Percentiles rank a stretch among this genome's conserved stretches.
Conservation (phyloP, 768 basidiomycete genomes). For the Royoungia palumana region DNA sequence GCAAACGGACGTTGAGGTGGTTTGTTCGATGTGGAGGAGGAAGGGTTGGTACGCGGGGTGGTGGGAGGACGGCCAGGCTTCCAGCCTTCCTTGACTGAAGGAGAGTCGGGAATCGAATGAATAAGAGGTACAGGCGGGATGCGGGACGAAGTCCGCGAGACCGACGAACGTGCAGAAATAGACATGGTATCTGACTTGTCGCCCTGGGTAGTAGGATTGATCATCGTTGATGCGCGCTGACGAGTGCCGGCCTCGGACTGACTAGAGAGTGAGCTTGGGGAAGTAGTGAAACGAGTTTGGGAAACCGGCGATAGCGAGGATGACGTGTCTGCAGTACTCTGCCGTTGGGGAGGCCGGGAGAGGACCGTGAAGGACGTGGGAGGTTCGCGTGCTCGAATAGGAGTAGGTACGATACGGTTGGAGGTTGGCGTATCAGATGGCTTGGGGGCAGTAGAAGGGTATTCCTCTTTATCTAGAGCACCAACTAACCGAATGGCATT, state of each 20-base stretch:
- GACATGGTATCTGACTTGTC: constrained; percentile 31
- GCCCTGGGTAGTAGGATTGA: constrained; percentile 7
- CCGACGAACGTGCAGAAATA: constrained; percentile 20
- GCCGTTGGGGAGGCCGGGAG: constrained; percentile 49
- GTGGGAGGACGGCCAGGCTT: constrained; percentile 13
- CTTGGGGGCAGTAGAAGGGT: constrained; percentile 2
- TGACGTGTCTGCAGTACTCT: constrained; percentile 19
- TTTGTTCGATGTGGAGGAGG: constrained; percentile 9
- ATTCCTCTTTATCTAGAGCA: constrained; percentile 25
- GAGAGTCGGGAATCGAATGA: constrained; percentile 30
- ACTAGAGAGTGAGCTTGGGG: constrained; percentile 1
- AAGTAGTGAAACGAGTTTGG: neutral
- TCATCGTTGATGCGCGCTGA: constrained; percentile 8
- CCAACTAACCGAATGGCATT: constrained; percentile 31
- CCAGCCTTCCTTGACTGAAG: constrained; percentile 26
- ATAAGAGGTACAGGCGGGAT: constrained; percentile 31
- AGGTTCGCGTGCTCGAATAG: constrained; percentile 54
- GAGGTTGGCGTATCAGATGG: constrained; percentile 1
- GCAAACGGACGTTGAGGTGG: constrained; percentile 57
- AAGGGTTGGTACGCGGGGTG: constrained; percentile 6
- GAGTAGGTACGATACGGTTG: constrained; percentile 45
- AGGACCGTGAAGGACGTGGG: constrained; percentile 61
- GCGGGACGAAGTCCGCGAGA: constrained; percentile 24
- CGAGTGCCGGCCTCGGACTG: constrained; percentile 16
- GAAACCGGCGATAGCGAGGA: constrained; percentile 10